Base-by-base conservation (phyloP, 164 flowering plant genomes). In the Vitis cinerea region DNA sequence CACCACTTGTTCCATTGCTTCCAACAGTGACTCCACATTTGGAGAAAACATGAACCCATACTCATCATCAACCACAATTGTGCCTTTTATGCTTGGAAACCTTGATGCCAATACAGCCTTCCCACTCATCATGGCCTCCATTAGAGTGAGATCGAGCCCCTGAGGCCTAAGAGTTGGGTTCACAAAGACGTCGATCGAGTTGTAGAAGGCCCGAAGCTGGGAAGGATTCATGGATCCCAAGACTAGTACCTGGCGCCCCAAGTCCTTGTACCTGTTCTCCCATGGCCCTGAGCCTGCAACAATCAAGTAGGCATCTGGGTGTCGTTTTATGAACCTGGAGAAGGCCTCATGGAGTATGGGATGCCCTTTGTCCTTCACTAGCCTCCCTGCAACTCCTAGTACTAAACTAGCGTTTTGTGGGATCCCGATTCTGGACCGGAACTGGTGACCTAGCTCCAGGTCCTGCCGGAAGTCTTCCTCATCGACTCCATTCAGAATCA, bases 281-380 rank as follows among this genome's bases (percentile, higher is more conserved):
- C 90, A 86, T 30, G 91, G 91, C 9, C 91, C 91, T 0, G 83
- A 71, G 7, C 94, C 90, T 1, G 91, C 87, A 13, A 87, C 88
- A 3, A 89, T 77, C 7, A 87, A 37, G 23, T 49, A 75, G 1
- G 82, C 83, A 12, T 61, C 71, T 0, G 86, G 80, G 72, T 83
- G 59, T 3, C 51, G 66, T 8, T 57, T 57, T 5, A 50, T 27
- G 9, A 89, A 59, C 47, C 37, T 12, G 1, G 81, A 73, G 60
- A 86, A 84, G 48, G 91, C 93, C 56, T 83, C 79, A 59, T 77
- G 76, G 23, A 87, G 81, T 29, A 87, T 77, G 0, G 88, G 87
- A 11, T 87, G 91, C 14, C 91, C 91, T 78, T 89, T 87, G 73
- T 89, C 93, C 66, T 75, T 82, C 8, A 87, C 94, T 59, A 86